Evolutionary conservation across 2,329 filamentous ascomycete species (phyloP).

Genomic region (Fusarium xylarioides): DNA sequence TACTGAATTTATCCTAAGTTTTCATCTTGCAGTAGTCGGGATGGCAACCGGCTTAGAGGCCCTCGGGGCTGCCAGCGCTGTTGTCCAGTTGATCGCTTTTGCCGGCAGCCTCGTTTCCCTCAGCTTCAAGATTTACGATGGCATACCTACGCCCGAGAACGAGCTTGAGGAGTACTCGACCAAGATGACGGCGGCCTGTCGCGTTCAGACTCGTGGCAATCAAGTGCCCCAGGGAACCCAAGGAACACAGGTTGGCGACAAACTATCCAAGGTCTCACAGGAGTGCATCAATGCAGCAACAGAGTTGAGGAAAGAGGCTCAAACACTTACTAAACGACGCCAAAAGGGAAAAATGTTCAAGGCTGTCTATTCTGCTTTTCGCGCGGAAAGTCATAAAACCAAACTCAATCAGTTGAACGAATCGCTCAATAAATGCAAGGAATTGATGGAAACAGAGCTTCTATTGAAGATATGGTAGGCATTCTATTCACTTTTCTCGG

Average conservation of each 20-base stretch:
- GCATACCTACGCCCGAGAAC: rapidly evolving
- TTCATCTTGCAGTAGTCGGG: no score
- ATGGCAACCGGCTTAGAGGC: not conserved
- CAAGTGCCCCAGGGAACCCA: not conserved
- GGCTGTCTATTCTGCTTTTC: not conserved
- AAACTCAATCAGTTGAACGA: not conserved
- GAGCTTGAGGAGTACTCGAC: not conserved
- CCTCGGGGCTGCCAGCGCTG: not conserved
- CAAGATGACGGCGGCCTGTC: not conserved
- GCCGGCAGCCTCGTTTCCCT: not conserved
- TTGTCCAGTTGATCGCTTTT: rapidly evolving
- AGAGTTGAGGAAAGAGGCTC: not conserved
- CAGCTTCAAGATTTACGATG: not conserved
- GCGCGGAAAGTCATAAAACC: rapidly evolving
- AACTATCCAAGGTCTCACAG: not conserved
- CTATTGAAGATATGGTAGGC: not conserved
- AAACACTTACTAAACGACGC: not conserved
- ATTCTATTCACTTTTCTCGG: rapidly evolving
- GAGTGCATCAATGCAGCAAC: not conserved
- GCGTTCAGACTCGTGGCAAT: not conserved
- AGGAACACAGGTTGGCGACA: not conserved
- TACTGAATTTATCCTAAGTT: no score
- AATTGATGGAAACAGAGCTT: not conserved
- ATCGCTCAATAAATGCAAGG: not conserved
- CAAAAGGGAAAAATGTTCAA: not conserved